Conservation (phyloP, 2,329 filamentous ascomycete genomes). For the Chaetomium globosum region DNA sequence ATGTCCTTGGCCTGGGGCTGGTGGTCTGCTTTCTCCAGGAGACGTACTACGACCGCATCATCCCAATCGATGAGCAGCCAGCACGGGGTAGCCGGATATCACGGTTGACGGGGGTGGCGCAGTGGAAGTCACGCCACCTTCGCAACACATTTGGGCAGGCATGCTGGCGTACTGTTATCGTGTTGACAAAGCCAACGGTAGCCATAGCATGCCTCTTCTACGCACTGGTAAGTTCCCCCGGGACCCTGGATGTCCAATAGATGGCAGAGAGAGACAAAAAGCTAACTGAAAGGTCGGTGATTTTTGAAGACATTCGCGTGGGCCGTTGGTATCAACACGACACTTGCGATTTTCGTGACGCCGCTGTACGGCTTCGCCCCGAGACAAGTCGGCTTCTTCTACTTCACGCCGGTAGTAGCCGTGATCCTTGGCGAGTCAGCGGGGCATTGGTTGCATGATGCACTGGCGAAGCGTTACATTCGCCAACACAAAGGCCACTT, state of each 20-base stretch:
- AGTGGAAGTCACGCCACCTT: slow-evolving; percentile 43
- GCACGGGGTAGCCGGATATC: slow-evolving; percentile 39
- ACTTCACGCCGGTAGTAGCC: slow-evolving; percentile 60
- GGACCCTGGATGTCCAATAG: background rate
- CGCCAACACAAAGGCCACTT: slow-evolving; percentile 53
- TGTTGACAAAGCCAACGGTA: slow-evolving; percentile 47
- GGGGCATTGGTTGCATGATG: slow-evolving; percentile 61
- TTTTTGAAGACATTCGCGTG: slow-evolving; percentile 48
- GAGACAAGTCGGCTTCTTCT: slow-evolving; percentile 57
- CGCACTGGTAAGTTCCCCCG: slow-evolving; percentile 37
- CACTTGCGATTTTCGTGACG: slow-evolving; percentile 54
- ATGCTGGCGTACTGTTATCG: slow-evolving; percentile 44
- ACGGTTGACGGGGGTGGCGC: slow-evolving; percentile 41
- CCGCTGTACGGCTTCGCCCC: slow-evolving; percentile 55
- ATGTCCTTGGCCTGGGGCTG: slow-evolving; percentile 44
- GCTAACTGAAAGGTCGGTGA: slow-evolving; percentile 31
- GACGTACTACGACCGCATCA: slow-evolving; percentile 53
- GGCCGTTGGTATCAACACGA: slow-evolving; percentile 60
- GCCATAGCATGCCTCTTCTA: slow-evolving; percentile 45
- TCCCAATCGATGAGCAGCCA: slow-evolving; percentile 44
- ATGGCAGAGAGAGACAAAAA: background rate
- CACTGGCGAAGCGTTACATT: slow-evolving; percentile 50
- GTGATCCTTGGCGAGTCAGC: slow-evolving; percentile 55
- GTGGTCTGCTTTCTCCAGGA: slow-evolving; percentile 50
- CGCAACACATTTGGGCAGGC: slow-evolving; percentile 49